phyloP scores from a whole-genome alignment of 2,329 filamentous ascomycete genomes.

The Zopfia rhizophila region DNA sequence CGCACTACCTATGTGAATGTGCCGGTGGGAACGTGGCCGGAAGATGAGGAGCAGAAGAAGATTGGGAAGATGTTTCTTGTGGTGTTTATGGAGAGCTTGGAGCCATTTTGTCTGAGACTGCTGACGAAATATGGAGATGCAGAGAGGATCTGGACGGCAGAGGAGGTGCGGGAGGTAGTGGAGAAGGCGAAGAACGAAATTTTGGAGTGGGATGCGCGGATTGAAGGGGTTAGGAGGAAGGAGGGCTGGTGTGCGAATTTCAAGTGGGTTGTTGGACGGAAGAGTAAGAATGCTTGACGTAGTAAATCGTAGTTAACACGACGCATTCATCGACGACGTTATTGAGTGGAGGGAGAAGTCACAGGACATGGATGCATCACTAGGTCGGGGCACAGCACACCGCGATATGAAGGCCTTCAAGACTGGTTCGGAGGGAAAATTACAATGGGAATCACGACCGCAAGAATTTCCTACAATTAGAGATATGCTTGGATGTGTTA shows the following conservation, averaged over 20 bases:
- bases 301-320: no score
- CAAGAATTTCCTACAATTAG: no score
- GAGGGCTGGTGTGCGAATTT: slow-evolving; percentile 49
- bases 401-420: no score
- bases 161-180: slow-evolving; percentile 36
- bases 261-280: slow-evolving; percentile 48
- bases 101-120: slow-evolving; percentile 38
- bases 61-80: slow-evolving; percentile 49
- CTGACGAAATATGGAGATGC: slow-evolving; percentile 42
- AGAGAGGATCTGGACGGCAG: slow-evolving; percentile 37
- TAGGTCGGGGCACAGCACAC: no score
- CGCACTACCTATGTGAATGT: slow-evolving; percentile 52
- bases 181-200: slow-evolving; percentile 40
- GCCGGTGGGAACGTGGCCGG: slow-evolving; percentile 46
- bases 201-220: slow-evolving; percentile 37
- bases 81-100: slow-evolving; percentile 45
- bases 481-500: no score
- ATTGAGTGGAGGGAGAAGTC: no score
- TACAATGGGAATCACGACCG: no score
- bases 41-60: slow-evolving; percentile 41
- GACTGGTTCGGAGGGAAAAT: no score
- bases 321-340: no score
- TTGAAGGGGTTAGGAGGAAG: slow-evolving; percentile 29
- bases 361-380: no score
- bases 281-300: slow-evolving; percentile 31